Evolutionary conservation across 768 basidiomycete genomes (phyloP).

Genomic region (Tylopilus intermedius): DNA sequence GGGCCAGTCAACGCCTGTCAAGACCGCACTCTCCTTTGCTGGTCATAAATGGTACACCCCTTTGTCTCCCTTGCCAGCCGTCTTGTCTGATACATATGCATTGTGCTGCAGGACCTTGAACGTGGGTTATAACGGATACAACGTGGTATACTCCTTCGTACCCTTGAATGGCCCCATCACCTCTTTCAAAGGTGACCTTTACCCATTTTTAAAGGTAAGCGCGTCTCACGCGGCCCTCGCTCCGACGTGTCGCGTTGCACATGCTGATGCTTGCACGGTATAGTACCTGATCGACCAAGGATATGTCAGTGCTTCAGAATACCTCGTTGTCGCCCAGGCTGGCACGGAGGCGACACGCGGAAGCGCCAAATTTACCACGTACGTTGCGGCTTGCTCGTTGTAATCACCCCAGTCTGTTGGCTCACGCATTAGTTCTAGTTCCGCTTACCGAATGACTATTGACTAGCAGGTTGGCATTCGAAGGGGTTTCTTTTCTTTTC

Average conservation of each 20-base stretch:
- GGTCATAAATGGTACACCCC: constrained; percentile 44
- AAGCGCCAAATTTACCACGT: constrained; percentile 52
- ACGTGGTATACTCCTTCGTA: constrained; percentile 50
- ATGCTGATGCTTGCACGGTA: background rate
- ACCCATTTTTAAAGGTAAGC: constrained; percentile 45
- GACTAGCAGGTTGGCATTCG: too few relatives aligned
- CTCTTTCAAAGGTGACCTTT: constrained; percentile 52
- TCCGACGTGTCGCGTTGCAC: background rate
- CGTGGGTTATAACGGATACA: constrained; percentile 48
- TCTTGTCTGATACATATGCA: background rate
- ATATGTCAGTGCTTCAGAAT: constrained; percentile 47
- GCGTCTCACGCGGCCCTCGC: background rate
- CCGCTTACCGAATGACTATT: too few relatives aligned
- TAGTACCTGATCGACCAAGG: constrained; percentile 51
- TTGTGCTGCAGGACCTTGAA: constrained; percentile 45
- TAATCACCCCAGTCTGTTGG: too few relatives aligned
- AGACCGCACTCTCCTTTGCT: constrained; percentile 38
- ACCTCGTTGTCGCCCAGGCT: constrained; percentile 53
- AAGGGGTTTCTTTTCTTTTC: too few relatives aligned
- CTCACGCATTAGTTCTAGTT: too few relatives aligned
- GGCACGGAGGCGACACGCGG: constrained; percentile 62
- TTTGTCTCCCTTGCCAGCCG: background rate
- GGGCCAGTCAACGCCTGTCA: constrained; percentile 46
- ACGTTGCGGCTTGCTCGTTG: constrained; percentile 17
- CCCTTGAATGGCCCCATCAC: constrained; percentile 34